phyloP scores from a whole-genome alignment of 352 stramenopile genomes.

The Globisporangium acanthophoron region DNA sequence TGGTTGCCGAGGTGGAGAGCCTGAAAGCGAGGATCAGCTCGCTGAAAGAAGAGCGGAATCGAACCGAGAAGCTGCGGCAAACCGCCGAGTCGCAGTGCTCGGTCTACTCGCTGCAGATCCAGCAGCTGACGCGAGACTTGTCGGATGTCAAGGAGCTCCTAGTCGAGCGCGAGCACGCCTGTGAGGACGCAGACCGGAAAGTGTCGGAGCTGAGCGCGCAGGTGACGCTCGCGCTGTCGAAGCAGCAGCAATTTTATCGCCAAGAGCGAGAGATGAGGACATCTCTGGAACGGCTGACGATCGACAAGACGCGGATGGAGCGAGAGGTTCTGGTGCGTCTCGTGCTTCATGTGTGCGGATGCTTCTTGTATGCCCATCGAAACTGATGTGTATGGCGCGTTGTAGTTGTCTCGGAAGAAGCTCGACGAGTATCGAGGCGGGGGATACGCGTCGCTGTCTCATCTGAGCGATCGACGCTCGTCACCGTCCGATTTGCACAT shows the following conservation, averaged over 20 bases:
- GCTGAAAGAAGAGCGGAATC: slow-evolving; percentile 60
- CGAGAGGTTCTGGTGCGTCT: slow-evolving; percentile 41
- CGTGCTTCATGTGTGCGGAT: neutral
- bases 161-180: slow-evolving; percentile 52
- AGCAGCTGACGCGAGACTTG: slow-evolving; percentile 52
- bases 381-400: neutral
- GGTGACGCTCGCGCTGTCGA: slow-evolving; percentile 59
- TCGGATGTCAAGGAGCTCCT: slow-evolving; percentile 49
- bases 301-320: slow-evolving; percentile 63
- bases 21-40: slow-evolving; percentile 38
- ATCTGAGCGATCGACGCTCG: slow-evolving; percentile 3
- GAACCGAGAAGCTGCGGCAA: slow-evolving; percentile 39
- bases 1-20: slow-evolving; percentile 58
- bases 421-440: slow-evolving; percentile 49
- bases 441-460: slow-evolving; percentile 24
- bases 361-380: neutral
- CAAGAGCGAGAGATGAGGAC: slow-evolving; percentile 65
- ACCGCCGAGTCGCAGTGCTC: slow-evolving; percentile 42
- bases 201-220: slow-evolving; percentile 60
- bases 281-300: slow-evolving; percentile 44
- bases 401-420: slow-evolving; percentile 42
- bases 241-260: slow-evolving; percentile 68
- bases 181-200: slow-evolving; percentile 67
- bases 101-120: slow-evolving; percentile 38
- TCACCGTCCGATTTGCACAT: slow-evolving; percentile 6